Percentiles rank a stretch among this genome's conserved stretches.
Conservation (phyloP, 495 filamentous ascomycete species). For the Apodospora peruviana region DNA sequence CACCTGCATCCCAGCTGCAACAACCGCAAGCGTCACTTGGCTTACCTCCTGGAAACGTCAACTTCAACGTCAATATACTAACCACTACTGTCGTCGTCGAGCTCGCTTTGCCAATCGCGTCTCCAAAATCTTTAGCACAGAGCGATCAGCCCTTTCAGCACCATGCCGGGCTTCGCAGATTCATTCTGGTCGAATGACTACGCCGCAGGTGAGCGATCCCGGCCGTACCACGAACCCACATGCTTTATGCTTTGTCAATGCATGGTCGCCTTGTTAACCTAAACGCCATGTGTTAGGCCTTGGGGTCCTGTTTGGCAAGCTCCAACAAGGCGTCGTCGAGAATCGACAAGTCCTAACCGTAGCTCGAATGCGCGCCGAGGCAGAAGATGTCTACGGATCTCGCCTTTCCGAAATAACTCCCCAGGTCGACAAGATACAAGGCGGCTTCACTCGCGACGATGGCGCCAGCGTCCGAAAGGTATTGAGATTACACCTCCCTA, state of each 20-base stretch:
- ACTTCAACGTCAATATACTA: no score
- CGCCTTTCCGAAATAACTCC: constrained; percentile 78
- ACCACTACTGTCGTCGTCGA: no score
- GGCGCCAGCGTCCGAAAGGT: constrained; percentile 95
- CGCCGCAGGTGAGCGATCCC: constrained; percentile 60
- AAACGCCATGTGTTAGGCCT: constrained; percentile 49
- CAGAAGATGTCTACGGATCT: constrained; percentile 83
- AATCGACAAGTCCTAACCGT: constrained; percentile 90
- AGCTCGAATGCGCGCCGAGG: constrained; percentile 90
- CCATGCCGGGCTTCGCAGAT: constrained; percentile 83
- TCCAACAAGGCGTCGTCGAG: constrained; percentile 92
- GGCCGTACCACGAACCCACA: background rate
- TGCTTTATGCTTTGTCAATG: background rate
- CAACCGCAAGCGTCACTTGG: background rate
- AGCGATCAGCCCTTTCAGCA: no score
- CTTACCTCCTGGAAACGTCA: no score
- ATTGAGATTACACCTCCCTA: constrained; percentile 17
- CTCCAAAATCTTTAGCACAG: no score
- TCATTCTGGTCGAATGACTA: constrained; percentile 97
- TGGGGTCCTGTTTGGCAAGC: constrained; percentile 92
- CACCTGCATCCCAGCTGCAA: constrained; percentile 13
- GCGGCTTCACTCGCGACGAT: constrained; percentile 91
- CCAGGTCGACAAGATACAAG: constrained; percentile 69
- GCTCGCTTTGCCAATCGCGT: no score
- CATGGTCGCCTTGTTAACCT: constrained; percentile 14